phyloP scores from a whole-genome alignment of 2,329 filamentous ascomycete species.

The Colletotrichum magnum region DNA sequence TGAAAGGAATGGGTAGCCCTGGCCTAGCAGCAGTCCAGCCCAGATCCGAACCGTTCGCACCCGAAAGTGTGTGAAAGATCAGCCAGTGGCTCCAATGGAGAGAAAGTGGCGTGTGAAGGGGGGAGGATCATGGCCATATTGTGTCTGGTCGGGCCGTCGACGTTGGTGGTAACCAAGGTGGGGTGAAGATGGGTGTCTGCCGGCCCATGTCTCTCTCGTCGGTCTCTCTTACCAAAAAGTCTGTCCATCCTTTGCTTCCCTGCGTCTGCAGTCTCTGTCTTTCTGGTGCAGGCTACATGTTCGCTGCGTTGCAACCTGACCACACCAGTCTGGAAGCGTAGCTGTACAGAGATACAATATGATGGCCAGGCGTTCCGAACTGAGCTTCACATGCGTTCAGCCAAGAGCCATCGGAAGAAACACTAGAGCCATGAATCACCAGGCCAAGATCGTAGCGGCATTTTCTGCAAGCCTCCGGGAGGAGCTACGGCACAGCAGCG shows the following conservation, averaged over 20 bases:
- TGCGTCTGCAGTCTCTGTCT: too few species aligned
- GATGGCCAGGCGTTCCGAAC: constrained; percentile 17
- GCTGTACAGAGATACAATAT: neutral
- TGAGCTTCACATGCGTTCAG: constrained; percentile 5
- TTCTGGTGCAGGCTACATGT: neutral
- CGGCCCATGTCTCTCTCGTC: constrained; percentile 21
- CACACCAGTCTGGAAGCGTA: neutral
- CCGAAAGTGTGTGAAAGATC: constrained; percentile 20
- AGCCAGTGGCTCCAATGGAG: constrained; percentile 13
- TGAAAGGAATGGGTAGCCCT: neutral
- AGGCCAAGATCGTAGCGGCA: neutral
- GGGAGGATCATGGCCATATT: constrained; percentile 24
- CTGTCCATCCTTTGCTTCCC: constrained; percentile 5
- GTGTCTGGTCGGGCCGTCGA: constrained; percentile 30
- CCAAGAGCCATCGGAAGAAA: neutral
- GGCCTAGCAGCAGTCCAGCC: neutral
- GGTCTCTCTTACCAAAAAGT: neutral
- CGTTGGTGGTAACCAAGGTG: constrained; percentile 27
- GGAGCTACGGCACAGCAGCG: neutral
- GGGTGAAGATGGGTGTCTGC: constrained; percentile 18
- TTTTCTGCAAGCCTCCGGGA: neutral
- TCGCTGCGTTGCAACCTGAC: constrained; percentile 9
- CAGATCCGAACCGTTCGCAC: constrained; percentile 9
- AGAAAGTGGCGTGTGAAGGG: constrained; percentile 29
- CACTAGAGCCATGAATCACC: neutral